phyloP scores from a whole-genome alignment of 2,329 filamentous ascomycete genomes.

The Arthrobotrys musiformis region DNA sequence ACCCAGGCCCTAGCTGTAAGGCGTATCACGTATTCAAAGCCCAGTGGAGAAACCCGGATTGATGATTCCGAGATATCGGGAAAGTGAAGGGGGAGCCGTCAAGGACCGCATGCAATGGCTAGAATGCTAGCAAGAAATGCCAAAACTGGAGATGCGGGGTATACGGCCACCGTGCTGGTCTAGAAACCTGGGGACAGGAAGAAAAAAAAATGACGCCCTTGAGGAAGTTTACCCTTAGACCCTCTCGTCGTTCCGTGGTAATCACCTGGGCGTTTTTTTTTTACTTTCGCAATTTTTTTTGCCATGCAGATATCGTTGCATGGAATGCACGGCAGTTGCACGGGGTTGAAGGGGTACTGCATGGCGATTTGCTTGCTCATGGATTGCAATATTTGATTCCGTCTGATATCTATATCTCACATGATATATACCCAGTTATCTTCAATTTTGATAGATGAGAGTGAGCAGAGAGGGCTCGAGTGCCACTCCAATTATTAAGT shows the following conservation, averaged over 20 bases:
- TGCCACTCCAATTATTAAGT: no score
- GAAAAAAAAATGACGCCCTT: background rate
- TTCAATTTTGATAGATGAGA: no score
- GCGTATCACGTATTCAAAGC: background rate
- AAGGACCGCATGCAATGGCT: background rate
- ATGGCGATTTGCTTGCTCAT: no score
- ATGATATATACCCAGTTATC: no score
- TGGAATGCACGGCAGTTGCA: background rate
- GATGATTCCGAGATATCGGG: background rate
- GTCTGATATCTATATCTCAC: no score
- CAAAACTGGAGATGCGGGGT: constrained; percentile 12
- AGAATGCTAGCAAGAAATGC: background rate
- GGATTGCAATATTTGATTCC: background rate
- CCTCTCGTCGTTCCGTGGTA: background rate
- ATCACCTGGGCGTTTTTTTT: background rate
- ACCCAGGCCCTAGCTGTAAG: background rate
- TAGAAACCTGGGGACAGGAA: constrained; percentile 1
- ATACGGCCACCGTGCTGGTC: no score
- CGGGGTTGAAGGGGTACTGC: no score
- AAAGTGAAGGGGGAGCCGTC: constrained; percentile 7
- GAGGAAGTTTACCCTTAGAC: background rate
- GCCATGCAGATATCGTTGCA: no score
- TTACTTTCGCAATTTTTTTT: constrained; percentile 1
- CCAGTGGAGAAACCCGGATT: constrained; percentile 48
- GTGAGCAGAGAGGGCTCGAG: no score